Conservation (phyloP, 2,329 filamentous ascomycete genomes). For the Aspergillus ibericus region DNA sequence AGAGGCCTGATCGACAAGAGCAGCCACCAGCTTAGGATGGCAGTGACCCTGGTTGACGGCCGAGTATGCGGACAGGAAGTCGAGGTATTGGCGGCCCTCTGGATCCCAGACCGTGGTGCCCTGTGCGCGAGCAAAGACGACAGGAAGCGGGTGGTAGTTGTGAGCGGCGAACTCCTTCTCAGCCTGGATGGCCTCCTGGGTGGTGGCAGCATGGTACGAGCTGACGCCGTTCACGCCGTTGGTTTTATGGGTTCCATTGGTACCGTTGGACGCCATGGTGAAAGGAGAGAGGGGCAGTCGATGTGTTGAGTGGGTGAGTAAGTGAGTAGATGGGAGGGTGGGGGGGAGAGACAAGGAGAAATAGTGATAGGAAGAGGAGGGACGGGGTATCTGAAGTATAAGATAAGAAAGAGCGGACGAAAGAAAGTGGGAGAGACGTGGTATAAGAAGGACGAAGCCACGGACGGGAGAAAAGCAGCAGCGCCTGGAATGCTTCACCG, state of each 20-base stretch:
- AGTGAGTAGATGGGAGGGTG: not conserved
- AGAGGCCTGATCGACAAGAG: conserved; percentile 82
- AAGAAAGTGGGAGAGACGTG: not conserved
- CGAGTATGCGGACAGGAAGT: conserved; percentile 97
- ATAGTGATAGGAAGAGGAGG: not conserved
- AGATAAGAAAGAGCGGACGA: not conserved
- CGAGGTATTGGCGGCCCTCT: conserved; percentile 90
- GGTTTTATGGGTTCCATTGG: conserved; percentile 1
- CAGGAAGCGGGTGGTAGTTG: conserved; percentile 96
- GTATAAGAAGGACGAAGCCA: conserved; percentile 17
- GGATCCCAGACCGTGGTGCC: conserved; percentile 95
- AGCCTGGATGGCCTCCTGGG: conserved; percentile 72
- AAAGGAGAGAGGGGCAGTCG: conserved; percentile 12
- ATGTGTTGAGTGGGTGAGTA: not conserved
- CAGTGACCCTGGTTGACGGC: conserved; percentile 98
- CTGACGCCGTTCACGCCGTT: conserved; percentile 41
- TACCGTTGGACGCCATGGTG: conserved; percentile 23
- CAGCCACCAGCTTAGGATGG: conserved; percentile 91
- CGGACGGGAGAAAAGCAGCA: not conserved
- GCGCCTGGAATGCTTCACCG: not conserved
- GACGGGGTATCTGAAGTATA: conserved; percentile 4
- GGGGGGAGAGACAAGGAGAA: not conserved
- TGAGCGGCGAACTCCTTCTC: conserved; percentile 89
- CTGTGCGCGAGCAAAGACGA: conserved; percentile 84
- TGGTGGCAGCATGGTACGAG: conserved; percentile 72